These are phyloP conservation scores for Solanum bulbocastanum DNA, from an alignment of 257 asterid genomes.

Conservation along the genomic window DNA sequence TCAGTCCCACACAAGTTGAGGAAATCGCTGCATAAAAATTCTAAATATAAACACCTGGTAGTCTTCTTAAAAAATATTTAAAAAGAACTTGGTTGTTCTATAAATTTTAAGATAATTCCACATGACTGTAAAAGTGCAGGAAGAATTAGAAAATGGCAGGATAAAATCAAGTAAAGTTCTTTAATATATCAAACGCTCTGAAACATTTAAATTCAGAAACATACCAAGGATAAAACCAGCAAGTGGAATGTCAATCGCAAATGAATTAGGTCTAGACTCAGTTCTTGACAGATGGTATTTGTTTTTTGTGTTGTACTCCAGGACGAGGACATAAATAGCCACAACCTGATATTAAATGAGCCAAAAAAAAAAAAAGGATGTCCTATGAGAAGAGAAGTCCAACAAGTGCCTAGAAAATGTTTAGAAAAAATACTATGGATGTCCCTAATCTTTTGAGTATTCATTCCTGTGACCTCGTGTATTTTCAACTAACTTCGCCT, in stretches of 20 bases:
- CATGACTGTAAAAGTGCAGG: background rate
- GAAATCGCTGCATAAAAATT: background rate
- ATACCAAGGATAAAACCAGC: slow-evolving; percentile 83
- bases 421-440: background rate
- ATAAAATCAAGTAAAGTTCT: background rate
- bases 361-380: background rate
- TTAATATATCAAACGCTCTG: background rate
- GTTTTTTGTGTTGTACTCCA: slow-evolving; percentile 33
- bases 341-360: slow-evolving; percentile 41
- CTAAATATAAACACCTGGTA: background rate
- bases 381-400: background rate
- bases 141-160: background rate
- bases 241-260: slow-evolving; percentile 35
- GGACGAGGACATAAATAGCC: slow-evolving; percentile 41
- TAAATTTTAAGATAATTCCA: background rate
- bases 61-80: background rate
- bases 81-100: background rate
- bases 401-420: background rate
- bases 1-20: background rate
- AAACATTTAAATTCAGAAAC: background rate
- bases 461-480: background rate
- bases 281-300: slow-evolving; percentile 9
- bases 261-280: slow-evolving; percentile 13
- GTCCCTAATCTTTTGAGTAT: background rate
- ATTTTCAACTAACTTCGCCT: background rate